These are phyloP conservation scores for Apiospora kogelbergensis DNA, from an alignment of 2,329 filamentous ascomycete species.

Conservation along the genomic window DNA sequence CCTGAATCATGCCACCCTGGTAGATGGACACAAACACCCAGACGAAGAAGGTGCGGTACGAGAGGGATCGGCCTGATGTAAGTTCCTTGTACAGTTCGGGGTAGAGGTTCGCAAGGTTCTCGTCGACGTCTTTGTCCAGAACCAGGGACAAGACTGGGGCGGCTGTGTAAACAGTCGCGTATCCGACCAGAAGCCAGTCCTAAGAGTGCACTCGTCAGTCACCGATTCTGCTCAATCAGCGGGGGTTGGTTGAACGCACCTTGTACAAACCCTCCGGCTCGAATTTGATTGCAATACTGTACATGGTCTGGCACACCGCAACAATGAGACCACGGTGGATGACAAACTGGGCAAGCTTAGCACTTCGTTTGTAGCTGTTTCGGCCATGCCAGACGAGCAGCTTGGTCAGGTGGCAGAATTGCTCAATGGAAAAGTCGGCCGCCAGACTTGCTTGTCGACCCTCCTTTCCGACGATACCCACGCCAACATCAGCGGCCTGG, in stretches of 20 bases:
- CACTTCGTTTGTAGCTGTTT: slow-evolving; percentile 94
- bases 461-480: slow-evolving; percentile 98
- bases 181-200: slow-evolving; percentile 96
- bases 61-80: slow-evolving; percentile 82
- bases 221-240: neutral
- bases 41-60: slow-evolving; percentile 92
- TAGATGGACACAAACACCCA: slow-evolving; percentile 97
- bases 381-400: slow-evolving; percentile 98
- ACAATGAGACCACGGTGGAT: slow-evolving; percentile 97
- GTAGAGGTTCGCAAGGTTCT: slow-evolving; percentile 89
- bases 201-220: slow-evolving; percentile 28
- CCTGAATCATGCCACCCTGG: slow-evolving; percentile 93
- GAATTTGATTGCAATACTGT: slow-evolving; percentile 88
- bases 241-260: slow-evolving; percentile 34
- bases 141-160: slow-evolving; percentile 90
- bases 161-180: slow-evolving; percentile 95
- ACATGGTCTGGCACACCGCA: slow-evolving; percentile 94
- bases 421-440: slow-evolving; percentile 93
- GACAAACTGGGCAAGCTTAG: slow-evolving; percentile 96
- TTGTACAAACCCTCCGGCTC: slow-evolving; percentile 93
- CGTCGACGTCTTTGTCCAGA: slow-evolving; percentile 92
- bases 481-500: slow-evolving; percentile 94
- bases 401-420: slow-evolving; percentile 94
- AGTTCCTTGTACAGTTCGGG: slow-evolving; percentile 97
- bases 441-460: slow-evolving; percentile 92